These are phyloP conservation scores for Trypethelium eluteriae DNA, from an alignment of 495 filamentous ascomycete genomes.

Conservation along the genomic window DNA sequence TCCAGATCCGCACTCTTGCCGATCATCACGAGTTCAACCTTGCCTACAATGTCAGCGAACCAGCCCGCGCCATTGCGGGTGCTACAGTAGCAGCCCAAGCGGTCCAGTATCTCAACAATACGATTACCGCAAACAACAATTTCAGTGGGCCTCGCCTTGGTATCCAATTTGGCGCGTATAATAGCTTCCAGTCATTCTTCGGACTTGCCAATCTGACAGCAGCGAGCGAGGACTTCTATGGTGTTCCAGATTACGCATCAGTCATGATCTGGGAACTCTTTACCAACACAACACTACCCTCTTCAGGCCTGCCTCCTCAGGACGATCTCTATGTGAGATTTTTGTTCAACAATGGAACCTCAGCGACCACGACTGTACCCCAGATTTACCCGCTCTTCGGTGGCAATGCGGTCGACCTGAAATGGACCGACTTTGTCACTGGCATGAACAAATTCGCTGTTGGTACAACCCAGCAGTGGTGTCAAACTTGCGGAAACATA, in stretches of 20 bases:
- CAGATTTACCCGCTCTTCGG: constrained; percentile 58
- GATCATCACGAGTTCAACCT: constrained; percentile 58
- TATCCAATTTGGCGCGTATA: constrained; percentile 63
- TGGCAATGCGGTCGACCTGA: constrained; percentile 44
- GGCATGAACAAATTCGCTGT: constrained; percentile 57
- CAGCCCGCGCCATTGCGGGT: constrained; percentile 56
- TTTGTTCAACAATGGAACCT: constrained; percentile 67
- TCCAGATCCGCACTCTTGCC: constrained; percentile 55
- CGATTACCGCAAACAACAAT: constrained; percentile 38
- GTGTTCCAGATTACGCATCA: constrained; percentile 60
- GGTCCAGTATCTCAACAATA: constrained; percentile 46
- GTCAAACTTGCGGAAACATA: constrained; percentile 54
- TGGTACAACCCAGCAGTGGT: constrained; percentile 57
- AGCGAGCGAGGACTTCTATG: constrained; percentile 54
- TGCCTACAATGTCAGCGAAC: constrained; percentile 51
- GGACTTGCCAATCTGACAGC: constrained; percentile 55
- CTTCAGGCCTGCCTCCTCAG: constrained; percentile 42
- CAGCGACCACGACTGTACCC: constrained; percentile 44
- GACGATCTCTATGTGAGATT: constrained; percentile 66
- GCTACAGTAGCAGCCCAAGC: constrained; percentile 59
- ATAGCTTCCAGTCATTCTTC: constrained; percentile 66
- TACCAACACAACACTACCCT: constrained; percentile 45
- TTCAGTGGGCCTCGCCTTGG: constrained; percentile 44
- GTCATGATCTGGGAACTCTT: constrained; percentile 70
- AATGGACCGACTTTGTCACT: constrained; percentile 55